Evolutionary conservation across 83 land plant genomes (phyloP), one percentile per base, ranked within the genome.

Genomic region (Picea abies): DNA sequence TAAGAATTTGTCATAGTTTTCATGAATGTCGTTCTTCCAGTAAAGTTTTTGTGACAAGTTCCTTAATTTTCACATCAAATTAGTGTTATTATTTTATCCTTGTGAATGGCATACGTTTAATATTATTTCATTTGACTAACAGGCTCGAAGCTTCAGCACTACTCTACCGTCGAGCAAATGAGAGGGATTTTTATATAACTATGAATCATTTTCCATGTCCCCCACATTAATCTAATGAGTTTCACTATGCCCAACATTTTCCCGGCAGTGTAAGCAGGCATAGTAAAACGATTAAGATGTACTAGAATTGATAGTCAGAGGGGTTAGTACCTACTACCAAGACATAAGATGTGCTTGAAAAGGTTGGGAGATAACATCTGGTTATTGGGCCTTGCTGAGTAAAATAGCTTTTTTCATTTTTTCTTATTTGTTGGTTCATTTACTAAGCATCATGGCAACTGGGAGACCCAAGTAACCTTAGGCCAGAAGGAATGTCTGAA

Each of bases 91-190:
- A 58, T 47, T 82, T 82, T 32, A 10, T 32, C 29, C n/a, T n/a
- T 25, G 63, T 82, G 73, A 11, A 19, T 65, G 75, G 17, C 60
- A 29, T 65, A 11, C 7, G 37, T 14, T 37, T 58, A 71, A 39
- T 63, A 29, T 10, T 37, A 6, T 82, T 81, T 63, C 78, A 37
- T 44, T 52, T 63, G 35, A 17, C n/a, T 64, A 62, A 85, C 97
- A 98, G 99, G 99, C 93, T 98, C 83, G 99, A 98, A 85, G 99
- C 99, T 49, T 98, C 99, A 22, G 95, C 99, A 77, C 89, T 96
- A 67, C 88, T 98, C 64, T 98, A 98, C 62, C 92, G 99, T 72
- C 88, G 99, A 86, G 99, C 95, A 32, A 93, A 89, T 82, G 99
- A 98, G 88, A 88, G 75, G n/a, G 97, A 97, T 79, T 97, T 91